Base-by-base conservation (phyloP, 2,329 filamentous ascomycete genomes). In the Fusarium buxicola region DNA sequence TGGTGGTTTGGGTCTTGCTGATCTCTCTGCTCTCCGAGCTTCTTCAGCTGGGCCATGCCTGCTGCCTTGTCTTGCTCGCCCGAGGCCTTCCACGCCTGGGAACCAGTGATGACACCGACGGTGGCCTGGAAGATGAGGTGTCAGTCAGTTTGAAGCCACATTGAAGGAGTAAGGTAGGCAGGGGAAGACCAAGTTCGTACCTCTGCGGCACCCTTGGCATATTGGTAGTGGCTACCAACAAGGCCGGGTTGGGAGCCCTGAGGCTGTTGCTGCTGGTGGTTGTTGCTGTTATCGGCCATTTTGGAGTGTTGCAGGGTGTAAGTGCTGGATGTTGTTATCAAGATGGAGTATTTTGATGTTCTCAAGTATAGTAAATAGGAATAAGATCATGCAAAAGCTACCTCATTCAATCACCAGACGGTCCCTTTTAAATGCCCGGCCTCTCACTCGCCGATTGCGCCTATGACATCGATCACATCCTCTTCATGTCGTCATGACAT, bases 191-290 rank as follows among this genome's bases (percentile, higher is more conserved):
- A 39, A 8, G 7, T 6, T 31, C 75, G 54, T 75, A 88, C 89
- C 78, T 89, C 86, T 52, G 86, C 83, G 7, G 86, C 86, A 48
- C 89, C 89, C 70, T 91, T 91, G 69, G 86, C 82, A 69, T 90
- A 92, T 70, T 90, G 85, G 28, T 82, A 87, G 72, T 91, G 89
- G 36, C 84, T 82, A 56, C 82, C 80, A 38, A 91, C 71, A 63
- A 92, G 86, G 39, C 87, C 82, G 16, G 88, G 84, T 58, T 86
- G 78, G 5, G 49, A 34, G 34, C 47, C 35, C 58, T 81, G 73
- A 34, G 74, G 65, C 30, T 74, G 54, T 47, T 68, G 61, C 13
- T 66, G 65, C 38, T 57, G 58, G 38, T 60, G 47, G 53, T 39
- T 53, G 58, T 51, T 63, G 59, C 65, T 74, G 68, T 69, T 71